Evolutionary conservation across 305 asterid species (phyloP), one percentile per base, ranked within the genome.

Genomic region (Fraxinus xanthoxyloides): DNA sequence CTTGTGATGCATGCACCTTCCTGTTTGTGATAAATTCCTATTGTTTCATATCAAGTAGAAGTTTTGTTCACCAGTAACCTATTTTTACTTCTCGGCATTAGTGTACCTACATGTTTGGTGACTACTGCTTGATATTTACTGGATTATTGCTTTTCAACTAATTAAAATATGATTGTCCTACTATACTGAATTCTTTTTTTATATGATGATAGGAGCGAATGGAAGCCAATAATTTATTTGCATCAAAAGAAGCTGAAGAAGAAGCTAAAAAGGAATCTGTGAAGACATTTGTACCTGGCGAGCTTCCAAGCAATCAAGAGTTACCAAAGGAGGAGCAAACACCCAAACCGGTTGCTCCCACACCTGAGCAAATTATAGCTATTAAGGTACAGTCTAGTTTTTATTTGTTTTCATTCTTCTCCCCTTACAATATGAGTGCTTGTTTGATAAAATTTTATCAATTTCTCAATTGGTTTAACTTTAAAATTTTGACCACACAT

Each of bases 321-420:
- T 87, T 69, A 51, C 84, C 90, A 46, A 90, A 87, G 90, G 97
- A 91, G 87, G 94, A 90, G 75, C 91, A 89, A 86, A 38, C 93
- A 24, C 87, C 92, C 81, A 92, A 94, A 84, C 90, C 97, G 67
- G 83, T 46, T 87, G 98, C 92, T 77, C 99, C 98, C 46, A 96
- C 99, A 78, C 97, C 97, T 0, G 94, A 97, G 91, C 99, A 97
- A 88, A 95, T 93, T 84, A 90, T 91, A 84, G 98, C 98, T 73
- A 97, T 94, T 82, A 94, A 94, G 98, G 99, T 95, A 84, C 76
- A 69, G 9, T 31, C 34, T 0, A 69, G 34, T 76, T 24, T 24
- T 70, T 69, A 17, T 30, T 76, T 72, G 23, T 59, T 48, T 79
- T 73, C 69, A 35, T 35, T 72, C 36, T 79, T 69, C 43, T 77